Conservation (phyloP, 2,329 filamentous ascomycete species). For the Alternaria consortialis region DNA sequence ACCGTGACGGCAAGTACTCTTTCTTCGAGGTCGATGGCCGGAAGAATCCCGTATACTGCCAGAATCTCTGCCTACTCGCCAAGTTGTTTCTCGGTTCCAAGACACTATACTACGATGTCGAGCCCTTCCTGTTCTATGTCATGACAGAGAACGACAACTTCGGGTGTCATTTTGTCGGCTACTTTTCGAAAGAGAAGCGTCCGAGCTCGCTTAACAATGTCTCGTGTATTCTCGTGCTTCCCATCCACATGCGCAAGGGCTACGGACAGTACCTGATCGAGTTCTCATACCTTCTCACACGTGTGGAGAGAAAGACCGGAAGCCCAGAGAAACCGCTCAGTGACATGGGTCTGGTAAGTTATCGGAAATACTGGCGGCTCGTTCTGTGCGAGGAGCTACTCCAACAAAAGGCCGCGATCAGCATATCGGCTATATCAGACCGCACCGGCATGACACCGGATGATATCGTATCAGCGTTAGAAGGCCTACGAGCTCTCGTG, state of each 20-base stretch:
- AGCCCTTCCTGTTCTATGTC: conserved; percentile 96
- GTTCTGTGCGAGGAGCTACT: conserved; percentile 86
- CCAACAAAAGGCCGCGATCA: conserved; percentile 65
- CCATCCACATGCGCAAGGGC: conserved; percentile 95
- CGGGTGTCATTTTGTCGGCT: conserved; percentile 97
- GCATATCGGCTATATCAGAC: conserved; percentile 75
- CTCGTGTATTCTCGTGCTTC: conserved; percentile 93
- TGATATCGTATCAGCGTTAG: conserved; percentile 92
- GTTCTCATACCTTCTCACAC: conserved; percentile 95
- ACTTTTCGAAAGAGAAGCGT: conserved; percentile 98
- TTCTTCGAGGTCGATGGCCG: conserved; percentile 98
- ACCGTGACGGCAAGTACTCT: conserved; percentile 86
- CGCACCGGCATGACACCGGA: conserved; percentile 95
- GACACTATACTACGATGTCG: conserved; percentile 96
- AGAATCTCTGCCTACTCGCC: conserved; percentile 93
- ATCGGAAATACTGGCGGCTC: conserved; percentile 95
- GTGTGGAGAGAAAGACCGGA: conserved; percentile 91
- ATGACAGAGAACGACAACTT: conserved; percentile 92
- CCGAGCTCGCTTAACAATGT: conserved; percentile 96
- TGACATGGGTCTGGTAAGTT: conserved; percentile 97
- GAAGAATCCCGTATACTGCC: conserved; percentile 98
- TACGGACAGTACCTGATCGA: conserved; percentile 97
- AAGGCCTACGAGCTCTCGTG: conserved; percentile 87
- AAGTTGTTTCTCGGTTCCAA: conserved; percentile 99
- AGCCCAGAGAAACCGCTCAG: conserved; percentile 97